Evolutionary conservation across 139 green algal species (phyloP).

Genomic region (Chlorella sp.): DNA sequence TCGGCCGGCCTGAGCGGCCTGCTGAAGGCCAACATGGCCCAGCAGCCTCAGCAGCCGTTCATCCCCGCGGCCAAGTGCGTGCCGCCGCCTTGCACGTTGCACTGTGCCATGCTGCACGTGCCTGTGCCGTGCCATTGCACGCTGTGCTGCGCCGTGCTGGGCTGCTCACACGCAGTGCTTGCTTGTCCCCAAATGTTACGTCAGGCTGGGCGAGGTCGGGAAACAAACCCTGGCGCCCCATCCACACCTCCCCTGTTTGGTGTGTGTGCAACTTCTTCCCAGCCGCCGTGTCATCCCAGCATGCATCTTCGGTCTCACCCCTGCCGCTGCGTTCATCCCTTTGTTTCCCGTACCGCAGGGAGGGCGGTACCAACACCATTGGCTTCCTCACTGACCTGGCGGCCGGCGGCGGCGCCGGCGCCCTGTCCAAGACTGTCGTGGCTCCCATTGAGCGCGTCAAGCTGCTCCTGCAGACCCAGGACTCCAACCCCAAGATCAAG

Average conservation of each 20-base stretch:
- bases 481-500: conserved; percentile 84
- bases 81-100: neutral
- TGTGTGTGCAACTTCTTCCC: neutral
- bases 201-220: no score
- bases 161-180: neutral
- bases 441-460: conserved; percentile 98
- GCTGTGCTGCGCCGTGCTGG: neutral
- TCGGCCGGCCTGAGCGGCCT: conserved; percentile 54
- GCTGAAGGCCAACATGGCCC: conserved; percentile 29
- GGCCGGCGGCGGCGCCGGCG: conserved; percentile 80
- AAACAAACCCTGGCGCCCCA: no score
- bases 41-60: neutral
- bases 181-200: neutral
- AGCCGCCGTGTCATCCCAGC: no score
- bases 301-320: no score
- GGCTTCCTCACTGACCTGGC: conserved; percentile 81
- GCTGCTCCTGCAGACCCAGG: conserved; percentile 94
- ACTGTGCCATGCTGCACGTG: neutral
- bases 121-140: no score
- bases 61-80: conserved; percentile 30
- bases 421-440: conserved; percentile 94
- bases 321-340: no score
- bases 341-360: neutral
- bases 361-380: conserved; percentile 33
- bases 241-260: no score